A percentile compares a stretch with the other conserved stretches of the same genome.
These are phyloP conservation scores for Gyrodon lividus DNA, from an alignment of 768 basidiomycete species.

Conservation along the genomic window DNA sequence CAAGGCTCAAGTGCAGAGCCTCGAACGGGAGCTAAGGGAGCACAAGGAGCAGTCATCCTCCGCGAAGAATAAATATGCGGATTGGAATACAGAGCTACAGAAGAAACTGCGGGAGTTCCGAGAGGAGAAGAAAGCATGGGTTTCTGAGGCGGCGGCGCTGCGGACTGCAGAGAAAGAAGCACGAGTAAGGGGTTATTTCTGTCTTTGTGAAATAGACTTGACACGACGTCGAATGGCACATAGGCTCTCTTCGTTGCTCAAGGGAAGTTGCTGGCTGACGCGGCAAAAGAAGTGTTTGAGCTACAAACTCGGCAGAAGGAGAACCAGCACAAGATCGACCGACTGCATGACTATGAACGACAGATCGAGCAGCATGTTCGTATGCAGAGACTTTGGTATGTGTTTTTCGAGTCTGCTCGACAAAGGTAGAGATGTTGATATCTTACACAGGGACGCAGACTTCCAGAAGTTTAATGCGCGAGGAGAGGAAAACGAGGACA, in stretches of 20 bases:
- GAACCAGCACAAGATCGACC: conserved; percentile 76
- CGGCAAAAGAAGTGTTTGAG: conserved; percentile 64
- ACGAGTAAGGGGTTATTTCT: conserved; percentile 41
- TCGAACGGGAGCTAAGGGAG: conserved; percentile 69
- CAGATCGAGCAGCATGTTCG: conserved; percentile 81
- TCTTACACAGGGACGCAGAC: conserved; percentile 66
- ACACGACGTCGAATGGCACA: background rate
- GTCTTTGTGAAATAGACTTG: background rate
- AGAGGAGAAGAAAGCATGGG: conserved; percentile 80
- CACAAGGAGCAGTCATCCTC: conserved; percentile 71
- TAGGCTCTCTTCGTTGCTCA: conserved; percentile 71
- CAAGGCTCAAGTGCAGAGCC: conserved; percentile 59
- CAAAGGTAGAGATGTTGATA: conserved; percentile 9
- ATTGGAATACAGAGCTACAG: conserved; percentile 83
- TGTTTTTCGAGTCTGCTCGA: background rate
- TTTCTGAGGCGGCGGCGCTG: conserved; percentile 63
- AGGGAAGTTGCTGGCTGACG: conserved; percentile 65
- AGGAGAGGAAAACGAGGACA: conserved; percentile 52
- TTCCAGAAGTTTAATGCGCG: conserved; percentile 68
- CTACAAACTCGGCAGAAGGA: conserved; percentile 77
- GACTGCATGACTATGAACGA: conserved; percentile 81
- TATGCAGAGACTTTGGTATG: conserved; percentile 77
- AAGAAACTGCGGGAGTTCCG: conserved; percentile 71
- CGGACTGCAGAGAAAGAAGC: conserved; percentile 71
- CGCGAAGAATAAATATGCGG: conserved; percentile 75